Base-by-base conservation (phyloP, 2,329 filamentous ascomycete genomes). In the Nemania sp. region DNA sequence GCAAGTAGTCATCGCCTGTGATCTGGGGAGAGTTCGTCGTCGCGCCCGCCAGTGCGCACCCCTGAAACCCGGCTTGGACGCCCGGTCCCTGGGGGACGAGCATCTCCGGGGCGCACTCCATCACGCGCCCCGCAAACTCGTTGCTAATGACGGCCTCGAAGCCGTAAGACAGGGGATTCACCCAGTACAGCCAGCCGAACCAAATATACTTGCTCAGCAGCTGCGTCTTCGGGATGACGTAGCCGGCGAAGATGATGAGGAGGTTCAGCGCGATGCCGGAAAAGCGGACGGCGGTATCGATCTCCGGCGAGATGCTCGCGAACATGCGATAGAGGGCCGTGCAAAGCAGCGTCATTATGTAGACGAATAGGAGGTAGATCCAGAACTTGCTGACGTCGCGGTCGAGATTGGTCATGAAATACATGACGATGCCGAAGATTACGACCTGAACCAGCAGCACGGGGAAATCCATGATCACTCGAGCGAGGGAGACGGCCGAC, bases 321-420 rank as follows among this genome's bases (percentile, higher is more conserved):
- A 75, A 72, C 67, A 73, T 71, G 39, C 73, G 72, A 52, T 72
- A 75, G 37, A 72, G 61, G 2, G 71, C 69, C 13, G 73, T 74
- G 25, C 71, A 61, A 52, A 67, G 65, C 12, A 73, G 60, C 0
- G 72, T 73, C 5, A 66, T 71, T 13, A 62, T 62, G 52, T 72
- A 75, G 13, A 85, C 81, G 63, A 90, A 85, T 1, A 89, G 73
- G 61, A 85, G 82, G 67, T 85, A 84, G 55, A 88, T 87, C 71
- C 88, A 90, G 72, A 89, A 90, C 21, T 88, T 81, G 45, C 85
- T 87, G 0, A 89, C 81, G 29, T 85, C 83, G 29, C 87, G 78
- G 54, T 87, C 81, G 1, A 94, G 79, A 52, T 89, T 86, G 0
- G 87, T 84, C 87, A 94, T 88, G 75, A 92, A 93, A 77, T 93